Base-by-base conservation (phyloP, 202 grass and related monocot genomes). In the Panicum virgatum region DNA sequence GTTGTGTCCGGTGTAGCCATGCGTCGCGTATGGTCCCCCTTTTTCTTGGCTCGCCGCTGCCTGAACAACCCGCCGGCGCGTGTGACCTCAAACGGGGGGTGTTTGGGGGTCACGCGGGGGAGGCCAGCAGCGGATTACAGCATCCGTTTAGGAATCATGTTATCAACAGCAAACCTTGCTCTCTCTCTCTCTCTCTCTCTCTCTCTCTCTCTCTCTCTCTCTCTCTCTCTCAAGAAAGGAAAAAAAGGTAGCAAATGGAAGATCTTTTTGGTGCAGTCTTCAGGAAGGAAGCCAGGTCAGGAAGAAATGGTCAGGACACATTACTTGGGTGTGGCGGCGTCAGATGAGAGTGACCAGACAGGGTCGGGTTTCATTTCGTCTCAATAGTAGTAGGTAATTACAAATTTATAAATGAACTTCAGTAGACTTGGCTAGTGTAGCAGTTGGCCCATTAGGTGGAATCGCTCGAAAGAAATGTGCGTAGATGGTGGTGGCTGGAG, bases 401-500 rank as follows among this genome's bases (percentile, higher is more conserved):
- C 16, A 36, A 19, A 38, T 48, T 85, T 79, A 12, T 13, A 2
- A 38, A 45, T 75, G 77, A 14, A 29, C 27, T 58, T 60, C 6
- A 27, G 48, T 48, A 34, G 48, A 30, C 19, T 26, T 39, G 64
- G 30, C 47, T 51, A 72, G 77, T 85, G 87, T 72, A 78, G 82
- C 82, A 85, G 87, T 82, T 89, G 82, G 50, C 43, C 30, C 2
- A 72, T 77, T 89, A 85, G 71, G 82, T 85, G 54, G 70, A 64
- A 22, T 6, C 3, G 38, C 18, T 56, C 19, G 6, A 20, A 75
- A 76, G 68, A 46, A 46, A 30, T 15, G 57, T n/a, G 3, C 7
- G 20, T 14, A 27, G 75, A 66, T 57, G 48, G 68, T 32, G 5
- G 51, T 59, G 68, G 75, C 64, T 73, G 77, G n/a, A 7, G 51